Conservation (phyloP, 164 flowering plant genomes). For the Stephania cephalantha region DNA sequence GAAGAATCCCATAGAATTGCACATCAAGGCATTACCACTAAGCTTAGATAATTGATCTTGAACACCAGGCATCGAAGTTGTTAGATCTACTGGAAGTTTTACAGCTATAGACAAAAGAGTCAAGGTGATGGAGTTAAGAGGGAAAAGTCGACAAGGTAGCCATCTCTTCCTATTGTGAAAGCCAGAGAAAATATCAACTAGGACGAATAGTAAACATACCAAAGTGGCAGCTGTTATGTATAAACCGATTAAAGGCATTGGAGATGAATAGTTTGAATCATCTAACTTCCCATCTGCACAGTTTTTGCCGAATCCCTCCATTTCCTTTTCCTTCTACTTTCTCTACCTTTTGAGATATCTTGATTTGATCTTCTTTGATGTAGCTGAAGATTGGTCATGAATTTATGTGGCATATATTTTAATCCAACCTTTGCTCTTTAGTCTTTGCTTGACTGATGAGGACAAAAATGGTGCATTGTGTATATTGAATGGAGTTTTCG, state of each 20-base stretch:
- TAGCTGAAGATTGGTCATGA: no score
- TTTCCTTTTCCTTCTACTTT: background rate
- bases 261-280: background rate
- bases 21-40: background rate
- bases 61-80: background rate
- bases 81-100: conserved; percentile 4
- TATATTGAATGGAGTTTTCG: no score
- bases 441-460: background rate
- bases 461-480: background rate
- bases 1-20: background rate
- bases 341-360: background rate
- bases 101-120: conserved; percentile 1
- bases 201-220: conserved; percentile 2
- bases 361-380: background rate
- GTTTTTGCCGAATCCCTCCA: background rate
- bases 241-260: conserved; percentile 3
- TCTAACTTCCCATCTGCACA: background rate
- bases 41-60: conserved; percentile 1
- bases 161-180: background rate
- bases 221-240: background rate
- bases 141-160: conserved; percentile 3
- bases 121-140: no score
- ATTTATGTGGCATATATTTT: no score
- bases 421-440: background rate
- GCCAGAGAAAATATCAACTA: background rate